A percentile compares a stretch with the other conserved stretches of the same genome.
Conservation (phyloP, 768 basidiomycete species). For the Heimioporus sp. region DNA sequence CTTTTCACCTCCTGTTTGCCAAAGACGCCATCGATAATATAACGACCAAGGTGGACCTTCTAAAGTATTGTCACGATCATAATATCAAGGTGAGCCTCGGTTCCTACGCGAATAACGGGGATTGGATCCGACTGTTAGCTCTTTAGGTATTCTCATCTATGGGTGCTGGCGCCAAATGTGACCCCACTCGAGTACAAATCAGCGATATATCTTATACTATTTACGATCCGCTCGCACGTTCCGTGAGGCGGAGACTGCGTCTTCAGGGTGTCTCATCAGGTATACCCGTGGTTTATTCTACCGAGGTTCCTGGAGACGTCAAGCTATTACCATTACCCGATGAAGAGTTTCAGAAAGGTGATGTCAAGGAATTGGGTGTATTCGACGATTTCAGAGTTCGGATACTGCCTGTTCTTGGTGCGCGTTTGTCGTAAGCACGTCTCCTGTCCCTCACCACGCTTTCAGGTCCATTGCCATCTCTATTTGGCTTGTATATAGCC, state of each 20-base stretch:
- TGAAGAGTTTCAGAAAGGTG: conserved; percentile 87
- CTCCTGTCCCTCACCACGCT: neutral
- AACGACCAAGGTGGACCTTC: conserved; percentile 90
- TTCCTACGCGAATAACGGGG: neutral
- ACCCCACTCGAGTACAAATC: conserved; percentile 94
- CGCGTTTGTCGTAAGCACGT: conserved; percentile 15
- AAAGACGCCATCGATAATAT: conserved; percentile 97
- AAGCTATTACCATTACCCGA: conserved; percentile 88
- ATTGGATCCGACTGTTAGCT: neutral
- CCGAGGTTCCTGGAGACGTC: conserved; percentile 87
- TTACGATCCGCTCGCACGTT: conserved; percentile 93
- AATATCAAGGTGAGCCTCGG: conserved; percentile 62
- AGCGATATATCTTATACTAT: conserved; percentile 90
- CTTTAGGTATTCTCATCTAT: conserved; percentile 89
- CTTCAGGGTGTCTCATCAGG: conserved; percentile 57
- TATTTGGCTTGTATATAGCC: conserved; percentile 89
- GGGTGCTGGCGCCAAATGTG: conserved; percentile 93
- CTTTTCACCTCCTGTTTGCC: conserved; percentile 5
- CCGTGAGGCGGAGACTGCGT: conserved; percentile 78
- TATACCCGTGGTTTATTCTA: conserved; percentile 92
- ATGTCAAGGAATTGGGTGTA: conserved; percentile 83
- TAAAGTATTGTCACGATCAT: conserved; percentile 82
- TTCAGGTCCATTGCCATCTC: conserved; percentile 66
- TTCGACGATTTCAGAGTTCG: conserved; percentile 94
- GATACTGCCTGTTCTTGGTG: conserved; percentile 88